Conservation (phyloP, 2,329 filamentous ascomycete species). For the Davidsoniella eucalypti region DNA sequence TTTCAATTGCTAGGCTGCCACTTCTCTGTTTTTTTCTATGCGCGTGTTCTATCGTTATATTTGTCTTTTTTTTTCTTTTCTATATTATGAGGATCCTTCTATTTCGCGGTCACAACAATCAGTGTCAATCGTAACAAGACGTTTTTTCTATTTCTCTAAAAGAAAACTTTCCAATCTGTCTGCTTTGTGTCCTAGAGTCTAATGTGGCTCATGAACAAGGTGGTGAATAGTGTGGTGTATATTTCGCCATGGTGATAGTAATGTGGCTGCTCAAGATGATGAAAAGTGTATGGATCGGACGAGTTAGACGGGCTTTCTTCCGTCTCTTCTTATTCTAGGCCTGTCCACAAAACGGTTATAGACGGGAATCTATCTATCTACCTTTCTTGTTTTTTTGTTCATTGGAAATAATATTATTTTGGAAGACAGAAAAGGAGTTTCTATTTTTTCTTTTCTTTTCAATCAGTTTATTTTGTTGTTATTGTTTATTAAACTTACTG, state of each 20-base stretch:
- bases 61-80: slow-evolving; percentile 1
- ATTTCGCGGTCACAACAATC: background rate
- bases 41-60: background rate
- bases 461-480: background rate
- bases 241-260: too few relatives aligned
- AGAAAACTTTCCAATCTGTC: background rate
- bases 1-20: slow-evolving; percentile 4
- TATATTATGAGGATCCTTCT: background rate
- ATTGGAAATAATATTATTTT: too few relatives aligned
- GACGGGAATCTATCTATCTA: too few relatives aligned
- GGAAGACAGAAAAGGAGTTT: background rate
- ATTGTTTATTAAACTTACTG: background rate
- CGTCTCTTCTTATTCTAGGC: too few relatives aligned
- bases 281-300: too few relatives aligned
- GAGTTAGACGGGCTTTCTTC: too few relatives aligned
- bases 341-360: too few relatives aligned
- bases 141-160: background rate
- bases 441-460: background rate
- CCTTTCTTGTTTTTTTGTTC: too few relatives aligned
- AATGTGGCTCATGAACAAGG: too few relatives aligned
- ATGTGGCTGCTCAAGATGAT: too few relatives aligned
- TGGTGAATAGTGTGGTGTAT: too few relatives aligned
- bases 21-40: background rate
- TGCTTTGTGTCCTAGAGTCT: too few relatives aligned
- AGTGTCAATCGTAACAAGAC: background rate